Evolutionary conservation across 2,329 filamentous ascomycete species (phyloP).

Genomic region (Verticillium nubilum): DNA sequence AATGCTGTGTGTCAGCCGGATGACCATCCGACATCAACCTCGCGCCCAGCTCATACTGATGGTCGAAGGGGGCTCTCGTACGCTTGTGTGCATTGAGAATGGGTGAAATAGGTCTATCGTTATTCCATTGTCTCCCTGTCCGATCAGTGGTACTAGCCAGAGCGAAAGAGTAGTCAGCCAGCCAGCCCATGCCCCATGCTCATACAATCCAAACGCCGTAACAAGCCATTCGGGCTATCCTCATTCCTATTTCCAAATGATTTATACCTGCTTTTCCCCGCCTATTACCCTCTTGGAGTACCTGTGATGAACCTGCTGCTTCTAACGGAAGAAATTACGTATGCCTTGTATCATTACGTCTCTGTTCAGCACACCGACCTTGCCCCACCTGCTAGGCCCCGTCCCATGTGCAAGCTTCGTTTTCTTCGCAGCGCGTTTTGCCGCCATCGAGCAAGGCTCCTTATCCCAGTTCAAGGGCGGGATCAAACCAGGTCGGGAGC

Average conservation of each 20-base stretch:
- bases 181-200: not conserved
- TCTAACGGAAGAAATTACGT: constrained; percentile 37
- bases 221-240: not conserved
- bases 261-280: not conserved
- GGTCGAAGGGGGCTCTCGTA: not conserved
- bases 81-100: not conserved
- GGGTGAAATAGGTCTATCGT: not conserved
- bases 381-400: constrained; percentile 27
- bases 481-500: not conserved
- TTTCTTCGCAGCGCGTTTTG: constrained; percentile 2
- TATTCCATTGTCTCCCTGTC: not conserved
- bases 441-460: not conserved
- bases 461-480: not conserved
- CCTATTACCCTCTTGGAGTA: not conserved
- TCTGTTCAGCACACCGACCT: constrained; percentile 27
- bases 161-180: not conserved
- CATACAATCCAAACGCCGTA: not conserved
- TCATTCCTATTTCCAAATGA: not conserved
- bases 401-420: constrained; percentile 16
- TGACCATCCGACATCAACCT: not conserved
- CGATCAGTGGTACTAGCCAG: not conserved
- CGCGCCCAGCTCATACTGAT: not conserved
- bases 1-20: not conserved
- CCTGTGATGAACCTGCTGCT: constrained; percentile 3
- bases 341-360: constrained; percentile 33